phyloP scores from a whole-genome alignment of 164 flowering plant genomes.

The Vitis labrusca region DNA sequence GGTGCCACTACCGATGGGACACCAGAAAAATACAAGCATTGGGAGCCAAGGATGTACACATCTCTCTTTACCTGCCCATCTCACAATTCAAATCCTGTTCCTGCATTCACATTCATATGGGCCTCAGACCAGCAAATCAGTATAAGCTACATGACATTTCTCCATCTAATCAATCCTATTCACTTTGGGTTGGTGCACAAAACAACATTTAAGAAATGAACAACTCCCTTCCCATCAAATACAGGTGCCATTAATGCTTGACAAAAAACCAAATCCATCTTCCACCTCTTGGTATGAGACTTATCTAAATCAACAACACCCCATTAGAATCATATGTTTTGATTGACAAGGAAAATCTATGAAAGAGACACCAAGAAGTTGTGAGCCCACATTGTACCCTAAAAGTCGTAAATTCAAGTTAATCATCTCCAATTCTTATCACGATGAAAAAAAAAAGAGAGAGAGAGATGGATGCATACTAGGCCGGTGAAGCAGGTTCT shows the following conservation, averaged over 20 bases:
- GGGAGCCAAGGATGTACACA: background rate
- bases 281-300: no score
- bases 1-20: constrained; percentile 1
- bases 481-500: no score
- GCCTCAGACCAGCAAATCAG: constrained; percentile 9
- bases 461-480: no score
- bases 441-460: no score
- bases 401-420: no score
- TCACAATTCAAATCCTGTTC: constrained; percentile 2
- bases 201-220: background rate
- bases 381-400: no score
- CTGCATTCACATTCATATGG: constrained; percentile 3
- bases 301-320: no score
- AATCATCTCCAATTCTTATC: no score
- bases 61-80: constrained; percentile 2
- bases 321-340: no score
- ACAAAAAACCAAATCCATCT: background rate
- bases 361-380: no score
- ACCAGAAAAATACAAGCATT: background rate
- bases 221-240: background rate
- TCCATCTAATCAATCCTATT: constrained; percentile 6
- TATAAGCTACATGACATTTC: constrained; percentile 11
- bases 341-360: no score
- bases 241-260: constrained; percentile 1
- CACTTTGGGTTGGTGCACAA: background rate